Evolutionary conservation across 306 rosid species (phyloP).

Genomic region (Astragalus membranaceus): DNA sequence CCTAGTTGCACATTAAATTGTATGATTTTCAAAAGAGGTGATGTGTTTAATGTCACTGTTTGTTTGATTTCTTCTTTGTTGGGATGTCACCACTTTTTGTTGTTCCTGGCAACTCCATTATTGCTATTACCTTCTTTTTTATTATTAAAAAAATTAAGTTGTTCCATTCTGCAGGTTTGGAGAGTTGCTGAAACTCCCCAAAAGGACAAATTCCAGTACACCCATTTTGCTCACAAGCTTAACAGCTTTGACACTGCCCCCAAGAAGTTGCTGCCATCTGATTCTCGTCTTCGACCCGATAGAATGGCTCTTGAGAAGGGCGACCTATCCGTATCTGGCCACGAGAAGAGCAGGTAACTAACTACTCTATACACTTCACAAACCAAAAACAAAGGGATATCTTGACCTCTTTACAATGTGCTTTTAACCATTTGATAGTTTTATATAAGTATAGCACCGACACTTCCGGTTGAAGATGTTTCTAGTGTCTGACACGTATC

Average conservation of each 20-base stretch:
- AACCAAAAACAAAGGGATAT: background rate
- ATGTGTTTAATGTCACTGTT: background rate
- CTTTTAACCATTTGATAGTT: too few species aligned
- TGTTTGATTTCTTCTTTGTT: background rate
- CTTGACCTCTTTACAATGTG: too few species aligned
- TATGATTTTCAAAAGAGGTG: background rate
- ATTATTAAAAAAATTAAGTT: background rate
- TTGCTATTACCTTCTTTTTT: background rate
- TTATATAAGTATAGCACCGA: too few species aligned
- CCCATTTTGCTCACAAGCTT: conserved; percentile 89
- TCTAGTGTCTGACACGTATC: too few species aligned
- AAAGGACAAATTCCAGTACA: conserved; percentile 83
- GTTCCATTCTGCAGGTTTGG: conserved; percentile 61
- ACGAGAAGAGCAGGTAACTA: conserved; percentile 78
- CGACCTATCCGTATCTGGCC: conserved; percentile 70
- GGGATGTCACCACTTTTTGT: background rate
- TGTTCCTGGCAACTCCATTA: background rate
- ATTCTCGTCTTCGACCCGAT: conserved; percentile 92
- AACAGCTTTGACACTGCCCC: conserved; percentile 96
- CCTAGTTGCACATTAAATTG: background rate
- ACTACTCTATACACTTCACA: background rate
- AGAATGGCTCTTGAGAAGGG: conserved; percentile 85
- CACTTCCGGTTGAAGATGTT: too few species aligned
- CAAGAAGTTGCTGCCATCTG: conserved; percentile 75
- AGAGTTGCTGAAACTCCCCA: conserved; percentile 63